A percentile compares a stretch with the other conserved stretches of the same genome.
These are phyloP conservation scores for Leonotis leonurus DNA, from an alignment of 257 asterid genomes.

Conservation along the genomic window DNA sequence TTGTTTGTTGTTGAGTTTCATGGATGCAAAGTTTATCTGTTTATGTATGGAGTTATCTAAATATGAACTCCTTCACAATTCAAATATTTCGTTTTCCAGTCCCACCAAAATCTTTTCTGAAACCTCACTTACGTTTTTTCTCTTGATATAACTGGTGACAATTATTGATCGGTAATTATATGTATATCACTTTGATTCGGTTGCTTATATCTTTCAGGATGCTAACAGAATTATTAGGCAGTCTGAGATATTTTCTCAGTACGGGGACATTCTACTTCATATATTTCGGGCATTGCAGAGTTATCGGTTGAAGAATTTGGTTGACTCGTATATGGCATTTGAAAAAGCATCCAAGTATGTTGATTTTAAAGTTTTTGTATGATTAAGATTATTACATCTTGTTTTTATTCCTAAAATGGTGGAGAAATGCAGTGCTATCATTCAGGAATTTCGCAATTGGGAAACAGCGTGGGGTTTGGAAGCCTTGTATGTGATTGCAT, in stretches of 20 bases:
- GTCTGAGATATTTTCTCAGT: conserved; percentile 64
- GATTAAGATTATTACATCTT: conserved; percentile 3
- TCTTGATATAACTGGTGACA: background rate
- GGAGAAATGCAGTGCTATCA: conserved; percentile 68
- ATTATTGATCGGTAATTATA: background rate
- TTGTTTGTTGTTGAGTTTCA: background rate
- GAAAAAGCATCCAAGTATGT: conserved; percentile 90
- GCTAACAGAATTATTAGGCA: conserved; percentile 71
- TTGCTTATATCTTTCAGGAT: conserved; percentile 49
- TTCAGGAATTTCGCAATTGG: conserved; percentile 98
- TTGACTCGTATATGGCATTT: conserved; percentile 70
- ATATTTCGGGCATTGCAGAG: conserved; percentile 79
- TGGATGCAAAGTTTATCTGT: background rate
- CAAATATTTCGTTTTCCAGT: background rate
- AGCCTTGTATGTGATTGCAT: conserved; percentile 68
- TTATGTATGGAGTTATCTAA: background rate
- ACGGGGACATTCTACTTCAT: conserved; percentile 66
- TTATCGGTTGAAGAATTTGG: conserved; percentile 58
- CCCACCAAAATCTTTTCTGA: conserved; percentile 1
- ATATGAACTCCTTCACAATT: background rate
- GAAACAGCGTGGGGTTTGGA: conserved; percentile 97
- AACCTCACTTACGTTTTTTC: background rate
- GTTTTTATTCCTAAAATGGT: conserved; percentile 34
- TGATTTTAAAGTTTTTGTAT: background rate
- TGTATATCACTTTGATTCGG: conserved; percentile 6